These are phyloP conservation scores for Trichoderma aggressivum DNA, from an alignment of 2,329 filamentous ascomycete genomes.

Conservation along the genomic window DNA sequence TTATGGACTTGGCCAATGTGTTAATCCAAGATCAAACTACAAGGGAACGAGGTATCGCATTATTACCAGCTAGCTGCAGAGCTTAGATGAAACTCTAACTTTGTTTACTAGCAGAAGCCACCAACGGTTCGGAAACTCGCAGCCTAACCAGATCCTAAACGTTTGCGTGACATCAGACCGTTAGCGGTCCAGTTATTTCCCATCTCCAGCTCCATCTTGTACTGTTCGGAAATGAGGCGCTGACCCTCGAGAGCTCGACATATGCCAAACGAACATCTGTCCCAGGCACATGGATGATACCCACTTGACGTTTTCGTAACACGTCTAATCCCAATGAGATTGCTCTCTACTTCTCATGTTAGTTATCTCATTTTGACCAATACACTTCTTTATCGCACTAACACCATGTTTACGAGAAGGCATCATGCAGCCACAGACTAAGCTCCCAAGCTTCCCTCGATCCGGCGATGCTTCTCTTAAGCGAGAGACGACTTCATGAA, in stretches of 20 bases:
- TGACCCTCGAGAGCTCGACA: neutral
- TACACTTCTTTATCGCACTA: neutral
- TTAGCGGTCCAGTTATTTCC: neutral
- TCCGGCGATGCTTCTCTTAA: conserved; percentile 6
- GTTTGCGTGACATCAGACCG: conserved; percentile 11
- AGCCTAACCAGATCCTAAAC: neutral
- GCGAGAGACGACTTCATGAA: neutral
- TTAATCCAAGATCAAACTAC: neutral
- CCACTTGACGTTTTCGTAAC: neutral
- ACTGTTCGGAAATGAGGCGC: neutral
- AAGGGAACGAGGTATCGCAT: neutral
- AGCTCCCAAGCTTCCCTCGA: neutral
- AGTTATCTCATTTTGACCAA: neutral
- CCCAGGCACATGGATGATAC: neutral
- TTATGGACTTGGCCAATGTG: neutral
- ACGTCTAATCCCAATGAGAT: neutral
- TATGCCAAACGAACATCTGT: neutral
- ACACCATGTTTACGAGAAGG: neutral
- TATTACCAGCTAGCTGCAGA: neutral
- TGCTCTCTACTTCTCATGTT: neutral
- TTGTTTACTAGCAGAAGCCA: neutral
- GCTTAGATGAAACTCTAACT: conserved; percentile 4
- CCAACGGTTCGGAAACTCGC: neutral
- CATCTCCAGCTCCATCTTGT: neutral
- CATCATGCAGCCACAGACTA: neutral